These are phyloP conservation scores for Auriscalpium vulgare DNA, from an alignment of 768 basidiomycete genomes.

Conservation along the genomic window DNA sequence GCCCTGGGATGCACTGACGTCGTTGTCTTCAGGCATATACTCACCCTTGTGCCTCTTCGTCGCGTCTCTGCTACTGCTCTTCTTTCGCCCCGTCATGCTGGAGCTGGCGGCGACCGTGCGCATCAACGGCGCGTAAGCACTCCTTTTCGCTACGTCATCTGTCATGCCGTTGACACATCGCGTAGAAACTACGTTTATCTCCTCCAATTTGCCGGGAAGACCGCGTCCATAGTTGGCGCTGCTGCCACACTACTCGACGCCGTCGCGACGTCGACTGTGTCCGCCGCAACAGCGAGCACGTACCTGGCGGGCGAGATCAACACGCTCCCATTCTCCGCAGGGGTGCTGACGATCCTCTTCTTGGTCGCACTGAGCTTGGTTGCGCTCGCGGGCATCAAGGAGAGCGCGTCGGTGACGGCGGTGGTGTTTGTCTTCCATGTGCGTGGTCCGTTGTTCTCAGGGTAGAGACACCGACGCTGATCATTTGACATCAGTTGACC, in stretches of 20 bases:
- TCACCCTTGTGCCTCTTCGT: conserved; percentile 15
- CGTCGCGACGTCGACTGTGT: conserved; percentile 12
- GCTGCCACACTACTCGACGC: conserved; percentile 13
- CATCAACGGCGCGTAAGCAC: conserved; percentile 1
- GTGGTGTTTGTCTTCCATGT: conserved; percentile 13
- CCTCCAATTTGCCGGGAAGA: conserved; percentile 7
- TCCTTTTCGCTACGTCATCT: background rate
- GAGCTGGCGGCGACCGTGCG: background rate
- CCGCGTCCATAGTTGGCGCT: conserved; percentile 11
- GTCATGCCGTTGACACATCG: background rate
- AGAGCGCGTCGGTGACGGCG: conserved; percentile 9
- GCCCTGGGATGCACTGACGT: background rate
- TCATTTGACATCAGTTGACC: background rate
- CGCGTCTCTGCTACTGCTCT: conserved; percentile 9
- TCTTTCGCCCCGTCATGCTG: conserved; percentile 7
- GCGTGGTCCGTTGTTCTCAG: background rate
- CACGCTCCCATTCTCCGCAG: conserved; percentile 7
- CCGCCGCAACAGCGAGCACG: conserved; percentile 13
- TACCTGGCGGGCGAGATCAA: conserved; percentile 12
- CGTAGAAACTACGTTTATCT: conserved; percentile 3
- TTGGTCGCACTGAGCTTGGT: conserved; percentile 9
- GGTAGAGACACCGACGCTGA: background rate
- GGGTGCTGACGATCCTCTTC: conserved; percentile 8
- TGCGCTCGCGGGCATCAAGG: conserved; percentile 12
- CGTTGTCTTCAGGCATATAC: conserved; percentile 6